phyloP scores from a whole-genome alignment of 805 yeast genomes.

The Lachancea lanzarotensis region DNA sequence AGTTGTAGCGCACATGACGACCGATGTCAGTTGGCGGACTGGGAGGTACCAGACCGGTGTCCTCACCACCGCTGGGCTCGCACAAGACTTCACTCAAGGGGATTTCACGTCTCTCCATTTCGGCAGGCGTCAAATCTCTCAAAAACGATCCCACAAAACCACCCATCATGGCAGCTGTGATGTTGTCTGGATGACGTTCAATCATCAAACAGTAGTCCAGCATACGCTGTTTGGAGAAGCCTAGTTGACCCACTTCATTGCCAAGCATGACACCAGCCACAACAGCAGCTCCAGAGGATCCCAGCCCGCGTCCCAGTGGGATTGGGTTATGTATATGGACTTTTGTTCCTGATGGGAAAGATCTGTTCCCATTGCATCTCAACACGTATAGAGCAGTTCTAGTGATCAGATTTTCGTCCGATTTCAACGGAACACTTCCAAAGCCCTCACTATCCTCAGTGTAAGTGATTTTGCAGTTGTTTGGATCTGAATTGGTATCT shows the following conservation, averaged over 20 bases:
- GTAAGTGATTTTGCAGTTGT: conserved; percentile 64
- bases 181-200: conserved; percentile 97
- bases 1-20: conserved; percentile 77
- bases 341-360: conserved; percentile 79
- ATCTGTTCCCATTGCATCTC: conserved; percentile 68
- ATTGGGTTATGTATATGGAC: conserved; percentile 83
- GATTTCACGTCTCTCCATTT: conserved; percentile 67
- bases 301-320: conserved; percentile 94
- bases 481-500: conserved; percentile 51
- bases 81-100: conserved; percentile 84
- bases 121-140: conserved; percentile 68
- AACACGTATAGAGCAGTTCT: conserved; percentile 88
- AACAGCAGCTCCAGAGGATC: conserved; percentile 97
- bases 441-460: conserved; percentile 69
- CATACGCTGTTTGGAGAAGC: conserved; percentile 71
- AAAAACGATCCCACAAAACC: conserved; percentile 95
- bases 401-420: conserved; percentile 81
- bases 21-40: conserved; percentile 84
- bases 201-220: conserved; percentile 94
- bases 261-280: conserved; percentile 94
- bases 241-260: conserved; percentile 70
- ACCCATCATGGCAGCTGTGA: conserved; percentile 98
- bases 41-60: conserved; percentile 64
- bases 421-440: conserved; percentile 66
- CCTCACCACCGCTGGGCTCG: conserved; percentile 62